Base-by-base conservation (phyloP, 1,139 yeast genomes). In the Sugiyamaella grinbergsii region DNA sequence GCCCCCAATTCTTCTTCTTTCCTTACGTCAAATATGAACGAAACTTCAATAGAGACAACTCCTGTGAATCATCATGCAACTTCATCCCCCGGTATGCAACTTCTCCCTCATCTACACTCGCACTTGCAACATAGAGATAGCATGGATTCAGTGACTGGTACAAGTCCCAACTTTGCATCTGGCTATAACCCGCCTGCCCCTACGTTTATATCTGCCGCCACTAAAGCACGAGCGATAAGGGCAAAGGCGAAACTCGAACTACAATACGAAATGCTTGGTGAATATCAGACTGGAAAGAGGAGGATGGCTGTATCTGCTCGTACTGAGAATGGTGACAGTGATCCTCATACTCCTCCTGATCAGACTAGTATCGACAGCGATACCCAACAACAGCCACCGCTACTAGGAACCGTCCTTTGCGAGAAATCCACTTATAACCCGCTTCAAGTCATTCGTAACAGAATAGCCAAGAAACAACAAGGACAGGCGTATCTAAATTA, bases 391-490 rank as follows among this genome's bases (percentile, higher is more conserved):
- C 18, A 16, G 6, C 6, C 18, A 7, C 37, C 28, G 20, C 44
- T 47, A 1, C 31, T 42, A n/a, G 54, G 51, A 2, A 36, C 22
- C 16, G 13, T 7, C 3, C 5, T 47, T 15, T 32, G 47, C 10
- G 54, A 51, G 29, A 38, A 26, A 29, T 26, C 41, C 5, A 47
- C 54, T 16, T 89, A 84, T 68, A 89, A 89, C 63, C 96, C 96
- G 1, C 70, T 89, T 42, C 96, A 87, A 64, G 77, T 83, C 16
- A 79, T 89, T 32, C 71, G 97, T 54, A 85, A 89, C 65, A 72
- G 96, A 50, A 73, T 75, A 53, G 8, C 42, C 10, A 51, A 52
- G 36, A 52, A 50, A 31, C 46, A 44, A 34, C 50, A 46, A 37
- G 53, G 54, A 18, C 44, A 42, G n/a, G 51, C 47, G 5, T 51